Percentiles rank a stretch among this genome's conserved stretches.
These are phyloP conservation scores for Daldinia bambusicola DNA, from an alignment of 495 filamentous ascomycete genomes.

Conservation along the genomic window DNA sequence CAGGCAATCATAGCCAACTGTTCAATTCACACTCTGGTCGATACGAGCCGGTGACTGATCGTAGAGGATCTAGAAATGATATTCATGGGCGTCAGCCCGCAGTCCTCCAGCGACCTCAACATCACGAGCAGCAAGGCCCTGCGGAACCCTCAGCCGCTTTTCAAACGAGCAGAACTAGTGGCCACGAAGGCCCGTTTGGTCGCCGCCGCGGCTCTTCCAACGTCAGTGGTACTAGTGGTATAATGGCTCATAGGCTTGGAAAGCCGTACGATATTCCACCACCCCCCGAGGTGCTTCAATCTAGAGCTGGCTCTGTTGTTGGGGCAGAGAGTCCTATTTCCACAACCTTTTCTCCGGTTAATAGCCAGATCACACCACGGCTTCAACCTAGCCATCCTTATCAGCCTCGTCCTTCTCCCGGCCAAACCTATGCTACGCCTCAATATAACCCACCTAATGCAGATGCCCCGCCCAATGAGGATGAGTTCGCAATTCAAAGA, in stretches of 20 bases:
- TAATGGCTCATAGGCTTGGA: constrained; percentile 61
- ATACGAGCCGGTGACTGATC: constrained; percentile 88
- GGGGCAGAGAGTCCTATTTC: constrained; percentile 61
- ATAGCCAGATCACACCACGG: constrained; percentile 47
- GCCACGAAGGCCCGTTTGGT: constrained; percentile 76
- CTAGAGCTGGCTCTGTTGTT: constrained; percentile 55
- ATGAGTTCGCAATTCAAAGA: constrained; percentile 76
- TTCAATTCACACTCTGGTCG: constrained; percentile 95
- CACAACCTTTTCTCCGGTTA: constrained; percentile 55
- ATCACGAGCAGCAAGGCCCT: constrained; percentile 70
- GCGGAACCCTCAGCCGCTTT: constrained; percentile 94
- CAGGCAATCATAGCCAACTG: constrained; percentile 72
- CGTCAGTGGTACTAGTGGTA: constrained; percentile 89
- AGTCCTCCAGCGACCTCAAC: constrained; percentile 76
- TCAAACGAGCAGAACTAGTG: constrained; percentile 77
- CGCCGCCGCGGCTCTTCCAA: constrained; percentile 92
- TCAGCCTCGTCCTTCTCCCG: constrained; percentile 62
- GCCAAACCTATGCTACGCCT: constrained; percentile 58
- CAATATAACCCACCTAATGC: constrained; percentile 50
- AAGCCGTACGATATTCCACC: constrained; percentile 60
- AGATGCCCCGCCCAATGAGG: constrained; percentile 54
- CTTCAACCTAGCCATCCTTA: constrained; percentile 55
- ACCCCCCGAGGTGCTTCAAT: constrained; percentile 56
- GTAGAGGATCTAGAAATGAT: constrained; percentile 76
- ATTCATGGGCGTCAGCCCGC: constrained; percentile 75